Evolutionary conservation across 2,329 filamentous ascomycete species (phyloP), one percentile per base, ranked within the genome.

Genomic region (Diaporthe vaccinii): DNA sequence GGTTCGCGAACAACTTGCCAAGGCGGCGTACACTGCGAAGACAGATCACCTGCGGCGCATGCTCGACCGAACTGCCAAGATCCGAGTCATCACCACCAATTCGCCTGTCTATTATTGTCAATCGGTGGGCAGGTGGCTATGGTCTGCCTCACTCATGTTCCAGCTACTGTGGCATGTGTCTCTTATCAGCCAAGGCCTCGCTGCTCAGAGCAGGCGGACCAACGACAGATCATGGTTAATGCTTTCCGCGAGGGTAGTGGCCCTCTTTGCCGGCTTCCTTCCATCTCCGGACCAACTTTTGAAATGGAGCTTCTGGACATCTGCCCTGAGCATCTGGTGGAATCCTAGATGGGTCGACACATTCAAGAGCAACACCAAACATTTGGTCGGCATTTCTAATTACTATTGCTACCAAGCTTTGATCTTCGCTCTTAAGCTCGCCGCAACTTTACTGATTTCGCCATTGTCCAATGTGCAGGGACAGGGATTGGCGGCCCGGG

Each of bases 11-110:
- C 90, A 92, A 76, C 91, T 98, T 71, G 88, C 90, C 31, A 87
- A 91, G 78, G 92, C 94, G 0, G 93, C 91, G 12, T 98, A 98
- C 81, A 93, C 92, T 44, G 95, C 95, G 39, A 94, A 95, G 83
- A 93, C 94, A n/a, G 95, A 97, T 79, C 90, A 95, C 77, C 84
- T 97, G 44, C 89, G 93, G 69, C 90, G 93, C 76, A 92, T 95
- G 87, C 91, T 97, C 85, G 92, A 95, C 61, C 91, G 90, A 78
- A 92, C 88, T 65, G 85, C 85, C 75, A 86, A 81, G 76, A 86
- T 85, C 36, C 87, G 85, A 12, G 79, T 80, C n/a, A 79, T 83
- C n/a, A 82, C 84, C 80, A 78, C 82, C 77, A 79, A 82, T 31
- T 85, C 86, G 1, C 75, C 81, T 22, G 78, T 90, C 28, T 87